Evolutionary conservation across 2,329 filamentous ascomycete species (phyloP).

Genomic region (Dothidotthia symphoricarpi): DNA sequence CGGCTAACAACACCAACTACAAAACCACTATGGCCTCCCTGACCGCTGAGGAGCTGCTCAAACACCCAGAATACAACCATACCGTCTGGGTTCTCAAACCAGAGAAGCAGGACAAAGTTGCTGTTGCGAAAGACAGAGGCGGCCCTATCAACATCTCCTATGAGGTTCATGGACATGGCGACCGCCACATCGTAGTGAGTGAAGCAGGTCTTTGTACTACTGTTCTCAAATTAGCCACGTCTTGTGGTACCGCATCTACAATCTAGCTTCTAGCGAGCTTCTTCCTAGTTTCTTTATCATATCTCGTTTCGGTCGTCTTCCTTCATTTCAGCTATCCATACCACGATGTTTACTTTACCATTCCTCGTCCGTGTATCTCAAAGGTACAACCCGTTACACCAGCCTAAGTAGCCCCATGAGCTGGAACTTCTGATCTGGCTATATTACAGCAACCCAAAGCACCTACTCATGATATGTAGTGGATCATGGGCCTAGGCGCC

Average conservation of each 20-base stretch:
- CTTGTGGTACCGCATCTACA: constrained; percentile 24
- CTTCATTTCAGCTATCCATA: no score
- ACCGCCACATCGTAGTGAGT: constrained; percentile 70
- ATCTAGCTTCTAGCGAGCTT: constrained; percentile 6
- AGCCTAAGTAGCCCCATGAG: no score
- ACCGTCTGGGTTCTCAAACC: constrained; percentile 70
- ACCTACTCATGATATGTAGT: constrained; percentile 49
- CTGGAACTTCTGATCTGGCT: no score
- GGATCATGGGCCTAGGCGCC: constrained; percentile 77
- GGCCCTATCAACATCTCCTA: constrained; percentile 75
- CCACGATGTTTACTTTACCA: no score
- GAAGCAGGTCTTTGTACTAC: constrained; percentile 15
- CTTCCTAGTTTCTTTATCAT: constrained; percentile 7
- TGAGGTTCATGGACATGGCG: constrained; percentile 75
- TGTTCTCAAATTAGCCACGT: constrained; percentile 17
- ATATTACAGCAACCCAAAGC: neutral
- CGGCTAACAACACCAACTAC: constrained; percentile 6
- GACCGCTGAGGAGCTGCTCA: constrained; percentile 58
- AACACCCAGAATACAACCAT: constrained; percentile 65
- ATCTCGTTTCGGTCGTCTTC: constrained; percentile 43
- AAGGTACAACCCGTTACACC: no score
- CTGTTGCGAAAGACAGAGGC: constrained; percentile 68
- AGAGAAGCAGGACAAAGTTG: constrained; percentile 57
- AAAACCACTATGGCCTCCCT: constrained; percentile 37
- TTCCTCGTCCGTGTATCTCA: no score